Evolutionary conservation across 805 yeast genomes (phyloP), one percentile per base, ranked within the genome.

Genomic region (Candida nemodendra): DNA sequence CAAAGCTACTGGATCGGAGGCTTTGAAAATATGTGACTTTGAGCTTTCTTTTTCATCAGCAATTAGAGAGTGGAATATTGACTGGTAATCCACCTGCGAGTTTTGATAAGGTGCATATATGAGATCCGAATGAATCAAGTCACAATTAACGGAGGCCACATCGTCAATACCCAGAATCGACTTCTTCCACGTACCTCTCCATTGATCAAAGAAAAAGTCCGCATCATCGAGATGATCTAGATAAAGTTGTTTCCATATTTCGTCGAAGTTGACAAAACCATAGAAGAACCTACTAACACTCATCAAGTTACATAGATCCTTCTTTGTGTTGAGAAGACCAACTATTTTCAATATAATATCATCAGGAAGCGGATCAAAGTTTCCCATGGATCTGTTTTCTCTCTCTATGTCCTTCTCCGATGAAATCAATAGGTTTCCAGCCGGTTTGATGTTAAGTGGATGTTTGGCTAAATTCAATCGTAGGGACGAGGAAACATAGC

Each of bases 181-280:
- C 26, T 73, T 64, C 48, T 90, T 72, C 96, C 96, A 89, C 2
- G 88, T 74, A 1, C 96, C 96, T 21, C 52, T 57, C 96, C 96
- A 88, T 23, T 48, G 47, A 2, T 44, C 45, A 47, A 29, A 57
- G 28, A 9, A 44, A 33, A 18, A 45, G 33, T 27, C 34, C 17
- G 49, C 43, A 18, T 46, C 39, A 12, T 48, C 40, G 24, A 72
- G 62, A 52, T 80, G 78, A 12, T 48, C 40, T 24, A 72, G 62
- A 52, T 80, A 79, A 31, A 81, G 39, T 39, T 68, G 72, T 51
- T 82, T 83, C 96, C 96, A 89, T 17, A 84, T 48, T 34, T 88
- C 95, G 47, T 88, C 96, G 53, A 79, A 83, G 54, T 78, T 79
- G 9, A 79, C 54, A 55, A 76, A 84, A 1, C 91, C 95, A 59